Conservation (phyloP, 1,284 basidiomycete genomes). For the Malassezia sympodialis region DNA sequence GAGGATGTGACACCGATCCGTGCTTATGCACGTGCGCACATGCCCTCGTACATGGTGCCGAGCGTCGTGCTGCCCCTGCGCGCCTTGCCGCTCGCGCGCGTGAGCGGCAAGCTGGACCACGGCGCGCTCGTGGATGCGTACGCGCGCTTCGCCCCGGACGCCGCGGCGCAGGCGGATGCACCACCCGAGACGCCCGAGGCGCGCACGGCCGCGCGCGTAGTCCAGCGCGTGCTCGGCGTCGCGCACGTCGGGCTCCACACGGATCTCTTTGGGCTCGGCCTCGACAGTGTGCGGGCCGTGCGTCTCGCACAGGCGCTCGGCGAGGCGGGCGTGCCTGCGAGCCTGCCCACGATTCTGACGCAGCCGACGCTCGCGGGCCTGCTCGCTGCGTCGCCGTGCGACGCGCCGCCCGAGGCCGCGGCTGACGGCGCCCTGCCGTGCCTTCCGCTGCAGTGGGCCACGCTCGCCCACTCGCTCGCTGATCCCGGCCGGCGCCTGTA, state of each 20-base stretch:
- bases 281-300: constrained; percentile 39
- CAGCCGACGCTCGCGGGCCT: constrained; percentile 24
- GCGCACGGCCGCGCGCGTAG: constrained; percentile 17
- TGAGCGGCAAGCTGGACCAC: constrained; percentile 36
- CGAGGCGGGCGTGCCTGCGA: constrained; percentile 17
- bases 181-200: constrained; percentile 2
- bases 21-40: constrained; percentile 14
- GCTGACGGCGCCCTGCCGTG: constrained; percentile 17
- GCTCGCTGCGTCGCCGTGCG: constrained; percentile 14
- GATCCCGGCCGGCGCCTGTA: constrained; percentile 21
- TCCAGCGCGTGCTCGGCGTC: not conserved
- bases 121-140: constrained; percentile 23
- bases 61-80: constrained; percentile 26
- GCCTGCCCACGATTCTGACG: constrained; percentile 24
- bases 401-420: not conserved
- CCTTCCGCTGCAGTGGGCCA: constrained; percentile 34
- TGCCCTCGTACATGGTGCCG: constrained; percentile 41
- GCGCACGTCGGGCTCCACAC: constrained; percentile 4
- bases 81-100: constrained; percentile 27
- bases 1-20: constrained; percentile 17
- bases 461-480: constrained; percentile 26
- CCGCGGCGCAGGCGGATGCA: not conserved
- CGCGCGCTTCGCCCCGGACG: not conserved
- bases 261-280: constrained; percentile 32
- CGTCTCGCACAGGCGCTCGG: constrained; percentile 26